Base-by-base conservation (phyloP, 2,329 filamentous ascomycete genomes). In the Cercospora zeina region DNA sequence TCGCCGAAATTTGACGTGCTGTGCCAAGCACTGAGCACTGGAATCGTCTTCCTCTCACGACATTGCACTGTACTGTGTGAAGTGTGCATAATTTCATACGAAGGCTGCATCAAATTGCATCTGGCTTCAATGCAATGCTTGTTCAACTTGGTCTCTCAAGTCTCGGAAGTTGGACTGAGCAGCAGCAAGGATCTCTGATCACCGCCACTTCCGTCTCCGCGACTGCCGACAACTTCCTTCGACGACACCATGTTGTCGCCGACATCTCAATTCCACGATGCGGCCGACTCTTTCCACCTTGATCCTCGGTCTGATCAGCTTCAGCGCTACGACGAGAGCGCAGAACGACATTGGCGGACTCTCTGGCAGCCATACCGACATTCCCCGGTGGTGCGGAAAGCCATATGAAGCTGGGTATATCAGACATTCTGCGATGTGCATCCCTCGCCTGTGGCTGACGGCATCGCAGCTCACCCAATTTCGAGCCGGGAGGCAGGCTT, bases 311-410 rank as follows among this genome's bases (percentile, higher is more conserved):
- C n/a, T 53, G 27, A 33, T 33, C 49, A 21, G 27, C 30, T 8
- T 19, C n/a, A 34, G 49, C 30, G n/a, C 49, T 34, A 19, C 11
- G 10, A 16, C 49, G 3, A 16, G 8, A 16, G 49, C 49, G 14
- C 49, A 34, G 9, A n/a, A 30, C 14, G 62, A 65, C 9, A 67
- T 69, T 24, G 65, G 68, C 21, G 68, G 68, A 9, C 61, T 68
- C 4, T 69, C 68, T 37, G 68, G 68, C 8, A 63, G 57, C 42
- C 68, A 71, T 54, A 67, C 75, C 37, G 77, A 78, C 5, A 77
- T 81, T 11, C 76, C 79, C 54, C 75, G 78, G 34, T 81, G 79
- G 79, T 80, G 80, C 69, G 80, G 80, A 9, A 82, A 82, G 65
- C 78, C 79, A 13, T 81, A 81, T 68, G 27, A 65, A 42, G 62